phyloP scores from a whole-genome alignment of 345 rosid species.

The Aquilaria malaccensis region DNA sequence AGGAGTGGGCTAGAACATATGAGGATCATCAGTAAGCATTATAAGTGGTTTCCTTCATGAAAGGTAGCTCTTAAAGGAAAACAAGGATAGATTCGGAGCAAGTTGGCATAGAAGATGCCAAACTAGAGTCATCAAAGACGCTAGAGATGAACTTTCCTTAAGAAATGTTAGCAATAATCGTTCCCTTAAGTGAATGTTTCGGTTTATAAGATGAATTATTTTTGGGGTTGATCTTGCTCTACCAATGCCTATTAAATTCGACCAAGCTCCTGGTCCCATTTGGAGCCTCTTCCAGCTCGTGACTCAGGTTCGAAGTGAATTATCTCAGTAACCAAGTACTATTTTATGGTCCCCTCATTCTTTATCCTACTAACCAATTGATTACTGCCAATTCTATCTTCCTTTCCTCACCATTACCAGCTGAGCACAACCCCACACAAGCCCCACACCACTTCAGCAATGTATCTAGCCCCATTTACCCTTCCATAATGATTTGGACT shows the following conservation, averaged over 20 bases:
- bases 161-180: conserved; percentile 65
- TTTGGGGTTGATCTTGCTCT: conserved; percentile 17
- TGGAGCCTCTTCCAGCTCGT: conserved; percentile 71
- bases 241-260: conserved; percentile 74
- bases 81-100: conserved; percentile 91
- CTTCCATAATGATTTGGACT: too few relatives aligned
- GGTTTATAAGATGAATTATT: conserved; percentile 12
- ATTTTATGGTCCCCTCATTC: too few relatives aligned
- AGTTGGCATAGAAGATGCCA: conserved; percentile 47
- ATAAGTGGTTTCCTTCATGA: conserved; percentile 93
- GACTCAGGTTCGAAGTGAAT: conserved; percentile 72
- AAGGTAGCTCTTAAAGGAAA: conserved; percentile 81
- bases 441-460: too few relatives aligned
- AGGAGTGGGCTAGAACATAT: conserved; percentile 76
- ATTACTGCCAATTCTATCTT: too few relatives aligned
- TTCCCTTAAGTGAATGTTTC: conserved; percentile 55
- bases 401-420: too few relatives aligned
- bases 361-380: too few relatives aligned
- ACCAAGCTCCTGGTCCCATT: conserved; percentile 59
- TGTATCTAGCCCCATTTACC: too few relatives aligned
- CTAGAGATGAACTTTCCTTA: conserved; percentile 81
- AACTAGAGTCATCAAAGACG: conserved; percentile 27
- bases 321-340: conserved; percentile 2
- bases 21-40: conserved; percentile 90
- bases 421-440: too few relatives aligned